phyloP scores from a whole-genome alignment of 31 red algal genomes.

The Bonnemaisonia californica region DNA sequence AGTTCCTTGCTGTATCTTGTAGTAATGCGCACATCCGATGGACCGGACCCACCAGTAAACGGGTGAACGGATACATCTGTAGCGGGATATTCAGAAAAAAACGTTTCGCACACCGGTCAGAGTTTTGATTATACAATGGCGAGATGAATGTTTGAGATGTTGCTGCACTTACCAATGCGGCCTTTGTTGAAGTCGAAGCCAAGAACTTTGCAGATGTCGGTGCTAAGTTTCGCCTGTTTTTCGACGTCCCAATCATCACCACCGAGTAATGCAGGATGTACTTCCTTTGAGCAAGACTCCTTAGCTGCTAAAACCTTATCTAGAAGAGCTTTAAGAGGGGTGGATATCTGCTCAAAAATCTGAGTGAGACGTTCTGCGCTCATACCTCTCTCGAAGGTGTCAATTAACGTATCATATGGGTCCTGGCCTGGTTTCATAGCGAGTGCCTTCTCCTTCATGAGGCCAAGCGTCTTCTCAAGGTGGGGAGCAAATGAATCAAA shows the following conservation, averaged over 20 bases:
- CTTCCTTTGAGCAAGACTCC: slow-evolving; percentile 1
- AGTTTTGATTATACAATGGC: not conserved
- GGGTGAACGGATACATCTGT: slow-evolving; percentile 80
- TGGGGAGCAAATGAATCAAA: slow-evolving; percentile 51
- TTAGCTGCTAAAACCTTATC: slow-evolving; percentile 42
- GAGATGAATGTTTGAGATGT: not conserved
- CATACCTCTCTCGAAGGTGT: slow-evolving; percentile 82
- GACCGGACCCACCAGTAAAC: slow-evolving; percentile 67
- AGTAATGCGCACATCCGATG: slow-evolving; percentile 76
- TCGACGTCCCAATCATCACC: slow-evolving; percentile 53
- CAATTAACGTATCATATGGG: slow-evolving; percentile 71
- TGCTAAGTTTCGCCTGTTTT: slow-evolving; percentile 55
- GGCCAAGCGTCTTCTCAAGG: slow-evolving; percentile 33
- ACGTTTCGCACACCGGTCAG: no score
- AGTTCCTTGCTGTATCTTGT: slow-evolving; percentile 69
- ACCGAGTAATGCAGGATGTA: slow-evolving; percentile 11
- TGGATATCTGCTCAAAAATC: slow-evolving; percentile 55
- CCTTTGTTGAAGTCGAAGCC: slow-evolving; percentile 65
- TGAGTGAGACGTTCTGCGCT: slow-evolving; percentile 56
- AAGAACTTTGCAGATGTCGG: slow-evolving; percentile 39
- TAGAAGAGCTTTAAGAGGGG: slow-evolving; percentile 43
- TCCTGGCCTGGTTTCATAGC: slow-evolving; percentile 21
- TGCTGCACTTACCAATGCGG: slow-evolving; percentile 54
- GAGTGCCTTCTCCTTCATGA: slow-evolving; percentile 45
- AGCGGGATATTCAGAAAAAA: no score